Evolutionary conservation across 164 flowering plant genomes (phyloP).

Genomic region (Piper betle): DNA sequence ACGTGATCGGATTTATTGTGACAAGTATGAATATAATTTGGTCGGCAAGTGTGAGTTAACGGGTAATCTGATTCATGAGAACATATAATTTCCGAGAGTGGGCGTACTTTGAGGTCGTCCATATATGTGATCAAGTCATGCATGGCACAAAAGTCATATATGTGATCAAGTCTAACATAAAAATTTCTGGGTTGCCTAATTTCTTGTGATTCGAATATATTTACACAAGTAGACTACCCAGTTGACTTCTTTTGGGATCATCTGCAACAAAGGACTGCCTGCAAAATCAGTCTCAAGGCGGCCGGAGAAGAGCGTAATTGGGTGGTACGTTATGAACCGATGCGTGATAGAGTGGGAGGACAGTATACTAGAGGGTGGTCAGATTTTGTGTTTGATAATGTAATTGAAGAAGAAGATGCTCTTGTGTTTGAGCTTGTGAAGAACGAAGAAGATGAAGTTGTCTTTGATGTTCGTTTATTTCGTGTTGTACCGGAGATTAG

Average conservation of each 20-base stretch:
- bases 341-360: background rate
- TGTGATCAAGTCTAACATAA: too few species aligned
- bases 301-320: background rate
- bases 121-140: too few species aligned
- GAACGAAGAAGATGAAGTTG: background rate
- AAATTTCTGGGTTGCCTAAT: too few species aligned
- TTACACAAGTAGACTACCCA: background rate
- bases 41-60: too few species aligned
- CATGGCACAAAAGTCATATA: too few species aligned
- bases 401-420: constrained; percentile 5
- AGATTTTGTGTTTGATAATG: background rate
- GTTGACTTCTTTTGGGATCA: background rate
- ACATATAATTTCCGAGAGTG: too few species aligned
- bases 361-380: constrained; percentile 3
- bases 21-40: too few species aligned
- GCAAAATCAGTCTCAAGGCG: background rate
- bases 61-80: too few species aligned
- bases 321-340: background rate
- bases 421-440: constrained; percentile 2
- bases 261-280: background rate
- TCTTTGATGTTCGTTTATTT: constrained; percentile 4
- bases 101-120: too few species aligned
- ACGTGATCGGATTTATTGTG: too few species aligned
- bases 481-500: background rate
- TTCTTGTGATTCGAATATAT: too few species aligned